phyloP scores from a whole-genome alignment of 164 flowering plant genomes.

The Nymphaea thermarum region DNA sequence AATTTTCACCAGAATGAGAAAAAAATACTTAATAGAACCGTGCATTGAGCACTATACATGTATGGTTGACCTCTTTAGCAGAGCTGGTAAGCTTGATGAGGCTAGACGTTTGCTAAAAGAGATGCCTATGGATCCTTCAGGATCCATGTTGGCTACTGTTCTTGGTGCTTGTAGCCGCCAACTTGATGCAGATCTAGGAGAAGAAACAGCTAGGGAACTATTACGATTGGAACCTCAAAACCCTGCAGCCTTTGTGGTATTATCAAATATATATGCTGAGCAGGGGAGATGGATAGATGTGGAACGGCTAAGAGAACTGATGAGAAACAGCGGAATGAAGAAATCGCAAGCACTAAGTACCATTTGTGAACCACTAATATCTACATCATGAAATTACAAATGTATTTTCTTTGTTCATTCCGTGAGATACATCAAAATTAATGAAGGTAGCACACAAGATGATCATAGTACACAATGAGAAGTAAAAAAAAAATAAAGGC shows the following conservation, averaged over 20 bases:
- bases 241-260: constrained; percentile 44
- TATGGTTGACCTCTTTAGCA: constrained; percentile 63
- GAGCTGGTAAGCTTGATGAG: constrained; percentile 46
- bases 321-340: constrained; percentile 28
- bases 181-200: constrained; percentile 37
- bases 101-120: constrained; percentile 36
- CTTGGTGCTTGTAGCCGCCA: constrained; percentile 50
- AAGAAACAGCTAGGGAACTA: constrained; percentile 46
- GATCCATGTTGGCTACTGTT: constrained; percentile 41
- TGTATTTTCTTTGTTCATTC: too few relatives aligned
- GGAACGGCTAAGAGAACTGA: constrained; percentile 37
- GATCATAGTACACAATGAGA: background rate
- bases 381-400: background rate
- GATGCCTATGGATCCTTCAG: constrained; percentile 25
- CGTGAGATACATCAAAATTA: background rate
- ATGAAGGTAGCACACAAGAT: background rate
- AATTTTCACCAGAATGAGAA: constrained; percentile 37
- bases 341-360: constrained; percentile 48
- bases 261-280: constrained; percentile 54
- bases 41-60: constrained; percentile 37
- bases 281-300: constrained; percentile 56
- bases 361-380: constrained; percentile 5
- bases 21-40: constrained; percentile 33
- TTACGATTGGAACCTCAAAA: constrained; percentile 43
- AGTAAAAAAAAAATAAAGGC: background rate